Conservation (phyloP, 2,329 filamentous ascomycete species). For the Bipolaris zeicola region DNA sequence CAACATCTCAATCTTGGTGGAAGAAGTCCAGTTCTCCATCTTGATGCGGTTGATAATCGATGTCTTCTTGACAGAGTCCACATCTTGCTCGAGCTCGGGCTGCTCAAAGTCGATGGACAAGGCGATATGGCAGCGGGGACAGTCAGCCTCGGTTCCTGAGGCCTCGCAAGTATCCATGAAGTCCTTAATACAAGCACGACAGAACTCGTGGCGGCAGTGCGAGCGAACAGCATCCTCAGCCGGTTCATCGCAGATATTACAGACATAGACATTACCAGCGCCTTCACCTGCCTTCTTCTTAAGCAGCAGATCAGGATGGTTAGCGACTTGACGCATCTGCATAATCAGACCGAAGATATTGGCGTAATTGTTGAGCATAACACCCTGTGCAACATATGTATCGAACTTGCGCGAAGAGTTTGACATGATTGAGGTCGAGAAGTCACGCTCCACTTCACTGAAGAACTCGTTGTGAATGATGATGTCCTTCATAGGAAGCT, state of each 20-base stretch:
- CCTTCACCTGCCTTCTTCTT: conserved; percentile 80
- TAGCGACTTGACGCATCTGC: conserved; percentile 98
- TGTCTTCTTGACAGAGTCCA: conserved; percentile 84
- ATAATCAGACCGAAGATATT: conserved; percentile 99
- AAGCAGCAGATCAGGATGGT: conserved; percentile 91
- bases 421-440: conserved; percentile 94
- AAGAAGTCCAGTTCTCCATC: conserved; percentile 98
- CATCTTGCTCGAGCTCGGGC: conserved; percentile 92
- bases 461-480: conserved; percentile 95
- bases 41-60: conserved; percentile 99
- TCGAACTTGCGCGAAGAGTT: conserved; percentile 88
- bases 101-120: conserved; percentile 92
- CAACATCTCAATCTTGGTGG: conserved; percentile 95
- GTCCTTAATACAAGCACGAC: conserved; percentile 77
- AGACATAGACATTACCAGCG: conserved; percentile 88
- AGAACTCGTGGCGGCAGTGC: conserved; percentile 91
- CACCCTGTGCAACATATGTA: conserved; percentile 91
- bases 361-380: conserved; percentile 86
- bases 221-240: conserved; percentile 94
- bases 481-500: conserved; percentile 92
- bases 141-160: conserved; percentile 66
- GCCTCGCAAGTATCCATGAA: conserved; percentile 80
- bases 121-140: conserved; percentile 88
- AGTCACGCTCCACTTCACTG: conserved; percentile 92
- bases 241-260: conserved; percentile 94